Evolutionary conservation across 1,139 yeast genomes (phyloP).

Genomic region (Candida labiduridarum): DNA sequence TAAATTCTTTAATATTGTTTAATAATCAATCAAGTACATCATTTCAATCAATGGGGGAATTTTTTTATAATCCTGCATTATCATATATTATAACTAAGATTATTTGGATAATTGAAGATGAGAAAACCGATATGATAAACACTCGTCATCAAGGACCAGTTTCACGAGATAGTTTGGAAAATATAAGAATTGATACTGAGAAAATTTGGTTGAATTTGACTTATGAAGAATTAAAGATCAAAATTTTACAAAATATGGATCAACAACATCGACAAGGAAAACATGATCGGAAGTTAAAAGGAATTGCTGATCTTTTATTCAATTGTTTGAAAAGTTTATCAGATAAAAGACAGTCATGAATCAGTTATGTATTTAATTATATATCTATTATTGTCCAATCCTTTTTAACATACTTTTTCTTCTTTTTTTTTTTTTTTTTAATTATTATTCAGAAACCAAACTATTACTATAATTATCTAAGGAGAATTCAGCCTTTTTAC

Average conservation of each 20-base stretch:
- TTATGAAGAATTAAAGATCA: constrained; percentile 43
- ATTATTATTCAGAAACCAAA: constrained; percentile 7
- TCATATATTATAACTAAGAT: constrained; percentile 46
- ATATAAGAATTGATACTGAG: constrained; percentile 21
- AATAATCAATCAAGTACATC: constrained; percentile 21
- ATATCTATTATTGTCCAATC: not conserved
- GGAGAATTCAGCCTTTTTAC: constrained; percentile 11
- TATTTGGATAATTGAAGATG: constrained; percentile 52
- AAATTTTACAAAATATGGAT: constrained; percentile 38
- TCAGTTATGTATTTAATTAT: not conserved
- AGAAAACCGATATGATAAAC: constrained; percentile 22
- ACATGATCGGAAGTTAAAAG: constrained; percentile 34
- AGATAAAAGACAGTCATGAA: constrained; percentile 19
- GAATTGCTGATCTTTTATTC: constrained; percentile 48
- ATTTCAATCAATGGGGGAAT: constrained; percentile 39
- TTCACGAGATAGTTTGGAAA: constrained; percentile 31
- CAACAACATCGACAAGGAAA: not conserved
- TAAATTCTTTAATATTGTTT: constrained; percentile 33
- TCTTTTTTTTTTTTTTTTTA: not conserved
- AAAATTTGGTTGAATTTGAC: constrained; percentile 31
- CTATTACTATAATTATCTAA: constrained; percentile 13
- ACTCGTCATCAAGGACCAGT: constrained; percentile 51
- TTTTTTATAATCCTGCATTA: constrained; percentile 60
- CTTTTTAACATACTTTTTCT: not conserved
- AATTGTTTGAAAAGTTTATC: constrained; percentile 48